Conservation (phyloP, 208 protist species). For the Leishmania gerbilli region DNA sequence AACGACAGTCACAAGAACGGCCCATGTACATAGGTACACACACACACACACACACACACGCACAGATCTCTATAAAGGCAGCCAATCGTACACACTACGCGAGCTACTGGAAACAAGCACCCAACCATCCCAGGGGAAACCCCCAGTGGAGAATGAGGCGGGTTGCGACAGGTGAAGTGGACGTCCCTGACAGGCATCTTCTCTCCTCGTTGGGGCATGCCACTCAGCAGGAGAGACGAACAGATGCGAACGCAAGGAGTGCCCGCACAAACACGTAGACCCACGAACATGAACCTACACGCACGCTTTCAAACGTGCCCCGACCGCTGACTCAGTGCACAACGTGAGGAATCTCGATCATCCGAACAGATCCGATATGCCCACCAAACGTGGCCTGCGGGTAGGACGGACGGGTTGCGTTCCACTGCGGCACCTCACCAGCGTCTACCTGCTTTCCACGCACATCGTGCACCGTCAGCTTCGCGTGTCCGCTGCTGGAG, state of each 20-base stretch:
- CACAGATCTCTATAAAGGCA: too few relatives aligned
- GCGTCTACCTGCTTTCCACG: slow-evolving; percentile 73
- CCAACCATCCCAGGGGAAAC: background rate
- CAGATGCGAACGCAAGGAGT: background rate
- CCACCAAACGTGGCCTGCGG: slow-evolving; percentile 89
- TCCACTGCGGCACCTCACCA: slow-evolving; percentile 84
- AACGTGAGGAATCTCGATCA: slow-evolving; percentile 57
- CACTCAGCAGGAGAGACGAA: background rate
- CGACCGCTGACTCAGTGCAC: slow-evolving; percentile 16
- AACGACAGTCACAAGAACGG: background rate
- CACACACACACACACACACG: too few relatives aligned
- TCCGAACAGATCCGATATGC: slow-evolving; percentile 62
- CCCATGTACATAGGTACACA: too few relatives aligned
- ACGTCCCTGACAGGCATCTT: too few relatives aligned
- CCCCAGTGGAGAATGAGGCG: too few relatives aligned
- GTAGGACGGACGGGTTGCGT: slow-evolving; percentile 59
- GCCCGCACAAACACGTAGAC: background rate
- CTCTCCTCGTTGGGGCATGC: too few relatives aligned
- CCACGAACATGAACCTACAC: background rate
- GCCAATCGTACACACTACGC: background rate
- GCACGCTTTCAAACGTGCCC: too few relatives aligned
- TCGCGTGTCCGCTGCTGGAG: slow-evolving; percentile 59
- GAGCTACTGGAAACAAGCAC: background rate
- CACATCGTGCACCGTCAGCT: slow-evolving; percentile 74
- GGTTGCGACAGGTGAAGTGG: too few relatives aligned